A percentile compares a stretch with the other conserved stretches of the same genome.
Evolutionary conservation across 1,139 yeast genomes (phyloP).

Genomic region (Pichia sp.): DNA sequence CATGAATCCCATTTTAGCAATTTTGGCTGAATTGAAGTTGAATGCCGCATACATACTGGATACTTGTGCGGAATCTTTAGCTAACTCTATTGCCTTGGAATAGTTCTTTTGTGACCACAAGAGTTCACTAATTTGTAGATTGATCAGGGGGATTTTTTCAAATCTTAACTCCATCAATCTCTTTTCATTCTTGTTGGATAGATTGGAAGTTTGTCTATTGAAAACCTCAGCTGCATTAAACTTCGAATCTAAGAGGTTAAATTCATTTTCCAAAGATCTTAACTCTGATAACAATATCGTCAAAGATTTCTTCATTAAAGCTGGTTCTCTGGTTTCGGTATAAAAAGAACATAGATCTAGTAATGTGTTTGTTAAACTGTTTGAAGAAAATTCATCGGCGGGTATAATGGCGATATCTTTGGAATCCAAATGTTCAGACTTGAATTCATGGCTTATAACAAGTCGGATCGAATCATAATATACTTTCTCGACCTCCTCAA

Average conservation of each 20-base stretch:
- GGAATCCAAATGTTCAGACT: conserved; percentile 5
- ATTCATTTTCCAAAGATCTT: conserved; percentile 22
- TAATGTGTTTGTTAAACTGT: conserved; percentile 20
- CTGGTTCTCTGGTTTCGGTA: conserved; percentile 16
- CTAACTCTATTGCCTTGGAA: conserved; percentile 54
- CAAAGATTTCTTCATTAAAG: conserved; percentile 17
- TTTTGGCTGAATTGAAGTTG: conserved; percentile 32
- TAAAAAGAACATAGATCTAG: conserved; percentile 24
- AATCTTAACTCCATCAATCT: conserved; percentile 19
- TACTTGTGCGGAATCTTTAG: conserved; percentile 40
- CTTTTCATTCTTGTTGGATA: conserved; percentile 12
- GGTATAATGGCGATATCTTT: conserved; percentile 19
- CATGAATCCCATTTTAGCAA: conserved; percentile 31
- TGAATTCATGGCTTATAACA: conserved; percentile 18
- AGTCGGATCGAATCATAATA: conserved; percentile 17
- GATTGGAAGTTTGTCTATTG: conserved; percentile 8
- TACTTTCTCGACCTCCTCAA: conserved; percentile 15
- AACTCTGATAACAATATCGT: conserved; percentile 21
- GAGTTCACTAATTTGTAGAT: conserved; percentile 57
- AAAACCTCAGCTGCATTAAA: conserved; percentile 12
- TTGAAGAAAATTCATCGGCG: conserved; percentile 14
- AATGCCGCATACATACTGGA: conserved; percentile 26
- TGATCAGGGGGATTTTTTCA: conserved; percentile 32
- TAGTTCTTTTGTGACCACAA: conserved; percentile 51
- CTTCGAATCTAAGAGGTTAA: conserved; percentile 12